Percentiles rank a stretch among this genome's conserved stretches.
Evolutionary conservation across 495 filamentous ascomycete species (phyloP).

Genomic region (Platismatia glauca): DNA sequence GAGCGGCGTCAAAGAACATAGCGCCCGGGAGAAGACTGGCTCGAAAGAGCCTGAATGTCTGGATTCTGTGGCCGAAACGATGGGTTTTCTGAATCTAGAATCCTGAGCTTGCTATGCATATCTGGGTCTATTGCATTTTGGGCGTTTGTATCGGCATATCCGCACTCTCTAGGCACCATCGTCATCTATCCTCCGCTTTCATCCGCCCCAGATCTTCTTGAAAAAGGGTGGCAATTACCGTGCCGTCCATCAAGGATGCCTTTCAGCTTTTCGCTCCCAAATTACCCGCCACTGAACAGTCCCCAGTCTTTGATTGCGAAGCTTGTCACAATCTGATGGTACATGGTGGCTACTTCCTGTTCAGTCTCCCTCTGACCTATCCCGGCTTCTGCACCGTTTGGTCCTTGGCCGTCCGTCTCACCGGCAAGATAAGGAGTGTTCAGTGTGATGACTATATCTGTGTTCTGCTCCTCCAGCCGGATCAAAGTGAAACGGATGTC

Average conservation of each 20-base stretch:
- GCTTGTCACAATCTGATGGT: slow-evolving; percentile 53
- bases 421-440: slow-evolving; percentile 68
- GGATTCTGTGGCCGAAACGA: slow-evolving; percentile 13
- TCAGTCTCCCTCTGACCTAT: slow-evolving; percentile 43
- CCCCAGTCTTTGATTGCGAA: slow-evolving; percentile 78
- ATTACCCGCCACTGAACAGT: slow-evolving; percentile 52
- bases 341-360: slow-evolving; percentile 57
- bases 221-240: neutral
- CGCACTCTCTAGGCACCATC: neutral
- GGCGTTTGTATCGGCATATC: neutral
- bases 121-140: neutral
- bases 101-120: neutral
- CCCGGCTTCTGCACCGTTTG: neutral
- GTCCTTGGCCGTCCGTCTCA: neutral
- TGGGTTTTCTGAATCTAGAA: slow-evolving; percentile 14
- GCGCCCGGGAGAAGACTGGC: neutral
- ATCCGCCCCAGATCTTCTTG: neutral
- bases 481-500: slow-evolving; percentile 56
- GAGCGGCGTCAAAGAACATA: neutral
- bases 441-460: slow-evolving; percentile 81
- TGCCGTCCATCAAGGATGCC: neutral
- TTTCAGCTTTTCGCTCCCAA: neutral
- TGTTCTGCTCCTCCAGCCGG: slow-evolving; percentile 60
- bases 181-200: neutral
- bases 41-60: slow-evolving; percentile 31